Evolutionary conservation across 257 asterid genomes (phyloP).

Genomic region (Sherardia arvensis): DNA sequence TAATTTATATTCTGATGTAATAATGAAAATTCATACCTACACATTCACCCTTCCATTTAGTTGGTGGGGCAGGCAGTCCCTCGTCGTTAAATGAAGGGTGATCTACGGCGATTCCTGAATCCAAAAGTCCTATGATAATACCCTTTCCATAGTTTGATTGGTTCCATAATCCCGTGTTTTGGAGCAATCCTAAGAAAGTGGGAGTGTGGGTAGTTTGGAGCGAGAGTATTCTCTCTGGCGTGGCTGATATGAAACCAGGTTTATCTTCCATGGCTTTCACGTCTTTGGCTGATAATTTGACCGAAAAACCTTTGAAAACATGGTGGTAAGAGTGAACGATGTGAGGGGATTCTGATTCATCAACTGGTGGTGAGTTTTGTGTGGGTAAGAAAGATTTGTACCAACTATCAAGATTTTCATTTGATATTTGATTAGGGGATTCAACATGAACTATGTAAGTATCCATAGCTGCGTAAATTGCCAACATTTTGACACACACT

Average conservation of each 20-base stretch:
- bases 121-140: background rate
- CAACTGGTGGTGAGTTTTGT: background rate
- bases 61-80: background rate
- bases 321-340: constrained; percentile 3
- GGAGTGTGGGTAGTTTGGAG: constrained; percentile 1
- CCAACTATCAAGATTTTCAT: constrained; percentile 8
- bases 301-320: background rate
- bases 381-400: constrained; percentile 6
- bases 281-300: background rate
- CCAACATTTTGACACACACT: background rate
- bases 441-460: constrained; percentile 10
- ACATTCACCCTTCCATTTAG: constrained; percentile 6
- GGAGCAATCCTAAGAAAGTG: constrained; percentile 4
- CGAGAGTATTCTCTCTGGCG: background rate
- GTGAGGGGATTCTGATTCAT: background rate
- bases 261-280: constrained; percentile 2
- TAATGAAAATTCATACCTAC: too few relatives aligned
- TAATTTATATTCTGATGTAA: too few relatives aligned
- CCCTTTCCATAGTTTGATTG: constrained; percentile 5
- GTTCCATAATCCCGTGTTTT: constrained; percentile 1
- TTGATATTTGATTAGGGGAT: background rate
- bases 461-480: background rate
- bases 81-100: constrained; percentile 3
- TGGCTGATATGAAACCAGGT: background rate
- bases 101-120: background rate